Evolutionary conservation across 1,284 basidiomycete species (phyloP), one percentile per base, ranked within the genome.

Genomic region (Volvariella volvacea): DNA sequence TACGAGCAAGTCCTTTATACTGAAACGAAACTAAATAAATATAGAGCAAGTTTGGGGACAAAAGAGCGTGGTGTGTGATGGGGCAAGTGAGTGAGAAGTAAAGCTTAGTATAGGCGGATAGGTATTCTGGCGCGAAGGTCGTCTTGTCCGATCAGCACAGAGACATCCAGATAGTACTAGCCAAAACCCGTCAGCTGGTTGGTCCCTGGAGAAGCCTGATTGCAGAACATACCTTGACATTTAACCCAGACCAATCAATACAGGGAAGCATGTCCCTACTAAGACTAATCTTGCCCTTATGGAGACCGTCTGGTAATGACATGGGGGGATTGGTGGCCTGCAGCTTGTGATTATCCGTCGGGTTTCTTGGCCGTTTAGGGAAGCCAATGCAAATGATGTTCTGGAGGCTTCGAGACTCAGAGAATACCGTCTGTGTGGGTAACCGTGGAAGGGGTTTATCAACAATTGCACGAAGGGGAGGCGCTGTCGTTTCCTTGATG

Each of bases 81-180:
- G 12, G 25, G n/a, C n/a, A n/a, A n/a, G n/a, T n/a, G n/a, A n/a
- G n/a, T n/a, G n/a, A n/a, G n/a, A n/a, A n/a, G n/a, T n/a, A n/a
- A n/a, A n/a, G n/a, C n/a, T 20, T 36, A 36, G 15, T 36, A 36
- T 36, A 86, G 65, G 39, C 68, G 71, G 43, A 86, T 62, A 6
- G 80, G 80, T 41, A 85, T 63, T 22, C 77, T 71, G 22, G 75
- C 78, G 44, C 77, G 70, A 40, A 78, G 59, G 45, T 76, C 73
- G 53, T 84, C 79, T 50, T 77, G 74, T 16, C 77, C 77, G 34
- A 80, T 64, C 36, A 79, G 59, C 32, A 85, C 80, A 37, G 80
- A 80, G 21, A 83, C 70, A 46, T 84, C 80, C 37, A 84, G 60
- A 56, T 80, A 84, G 63, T 85, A 85, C 82, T 85, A 22, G 43